Base-by-base conservation (phyloP, 108 stramenopile species). In the Stephanodiscus triporus region DNA sequence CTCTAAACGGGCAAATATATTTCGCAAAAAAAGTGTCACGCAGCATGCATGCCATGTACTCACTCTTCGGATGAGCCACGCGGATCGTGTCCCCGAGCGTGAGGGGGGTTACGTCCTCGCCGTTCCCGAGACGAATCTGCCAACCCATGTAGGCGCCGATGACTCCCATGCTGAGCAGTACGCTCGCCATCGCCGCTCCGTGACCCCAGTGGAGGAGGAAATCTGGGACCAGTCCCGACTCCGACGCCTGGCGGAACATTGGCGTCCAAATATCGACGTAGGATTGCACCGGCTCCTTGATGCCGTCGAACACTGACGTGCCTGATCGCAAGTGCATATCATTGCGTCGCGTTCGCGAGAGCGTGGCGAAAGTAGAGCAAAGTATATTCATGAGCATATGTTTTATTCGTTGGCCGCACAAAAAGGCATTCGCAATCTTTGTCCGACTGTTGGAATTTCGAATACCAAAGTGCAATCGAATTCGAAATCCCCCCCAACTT, bases 51-150 rank as follows among this genome's bases (percentile, higher is more conserved):
- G 36, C 36, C n/a, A 36, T 36, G 36, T 36, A 72, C 22, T 77
- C 78, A 60, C 82, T 60, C 67, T 82, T 86, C 14, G 85, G 85
- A 49, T 86, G 85, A 16, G 70, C 50, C 51, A 82, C 82, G 36
- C 85, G 82, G 40, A 80, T 76, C 9, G 85, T 84, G n/a, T 86
- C 82, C 29, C 85, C 85, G 14, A 84, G 56, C 29, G 84, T 82
- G 48, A 85, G 67, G 6, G 82, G 56, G 50, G 74, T 80, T 2
- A 67, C 69, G 38, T 76, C 79, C 19, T 77, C 73, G 6, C 84
- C 84, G 37, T 86, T 80, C 17, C 85, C 85, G 14, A 71, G 42
- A 20, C 85, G 72, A 26, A 84, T 84, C 56, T 83, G 78, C 82
- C 82, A 84, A 8, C 85, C 85, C 64, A 86, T 83, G 78, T 77